Evolutionary conservation across 352 stramenopile species (phyloP).

Genomic region (Globisporangium okanoganense): DNA sequence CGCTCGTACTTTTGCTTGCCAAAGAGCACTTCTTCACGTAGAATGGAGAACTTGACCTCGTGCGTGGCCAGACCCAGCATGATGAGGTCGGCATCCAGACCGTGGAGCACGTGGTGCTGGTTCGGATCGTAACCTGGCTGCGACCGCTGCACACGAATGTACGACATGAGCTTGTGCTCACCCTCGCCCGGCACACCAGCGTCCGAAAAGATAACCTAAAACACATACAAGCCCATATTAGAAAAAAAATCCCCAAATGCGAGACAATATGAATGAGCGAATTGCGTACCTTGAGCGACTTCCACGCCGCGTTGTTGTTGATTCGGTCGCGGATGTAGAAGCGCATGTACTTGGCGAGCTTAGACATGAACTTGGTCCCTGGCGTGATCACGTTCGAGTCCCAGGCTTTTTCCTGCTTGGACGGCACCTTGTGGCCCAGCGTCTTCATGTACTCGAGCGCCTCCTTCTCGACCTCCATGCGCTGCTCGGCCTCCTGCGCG

Average conservation of each 20-base stretch:
- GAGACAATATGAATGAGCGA: neutral
- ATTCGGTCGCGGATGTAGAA: conserved; percentile 94
- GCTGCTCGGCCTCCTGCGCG: conserved; percentile 94
- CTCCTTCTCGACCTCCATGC: conserved; percentile 90
- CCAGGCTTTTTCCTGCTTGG: conserved; percentile 86
- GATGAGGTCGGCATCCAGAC: conserved; percentile 99
- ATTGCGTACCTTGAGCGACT: conserved; percentile 84
- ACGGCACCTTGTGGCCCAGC: conserved; percentile 78
- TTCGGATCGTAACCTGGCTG: conserved; percentile 97
- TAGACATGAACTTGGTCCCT: conserved; percentile 97
- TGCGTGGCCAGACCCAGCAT: conserved; percentile 99
- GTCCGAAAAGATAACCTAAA: conserved; percentile 96
- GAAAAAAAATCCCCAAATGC: too few species aligned
- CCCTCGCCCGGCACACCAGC: conserved; percentile 97
- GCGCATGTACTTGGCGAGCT: conserved; percentile 88
- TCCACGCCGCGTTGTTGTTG: conserved; percentile 93
- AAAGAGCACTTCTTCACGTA: conserved; percentile 94
- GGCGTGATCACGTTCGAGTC: conserved; percentile 99
- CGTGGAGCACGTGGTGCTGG: conserved; percentile 96
- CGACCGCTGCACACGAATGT: conserved; percentile 92
- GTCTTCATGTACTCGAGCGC: conserved; percentile 91
- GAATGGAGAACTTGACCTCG: conserved; percentile 98
- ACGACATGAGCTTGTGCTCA: conserved; percentile 99
- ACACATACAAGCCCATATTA: too few species aligned
- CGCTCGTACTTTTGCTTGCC: conserved; percentile 79